These are phyloP conservation scores for Pseudopyrenochaeta lycopersici DNA, from an alignment of 2,329 filamentous ascomycete genomes.

Conservation along the genomic window DNA sequence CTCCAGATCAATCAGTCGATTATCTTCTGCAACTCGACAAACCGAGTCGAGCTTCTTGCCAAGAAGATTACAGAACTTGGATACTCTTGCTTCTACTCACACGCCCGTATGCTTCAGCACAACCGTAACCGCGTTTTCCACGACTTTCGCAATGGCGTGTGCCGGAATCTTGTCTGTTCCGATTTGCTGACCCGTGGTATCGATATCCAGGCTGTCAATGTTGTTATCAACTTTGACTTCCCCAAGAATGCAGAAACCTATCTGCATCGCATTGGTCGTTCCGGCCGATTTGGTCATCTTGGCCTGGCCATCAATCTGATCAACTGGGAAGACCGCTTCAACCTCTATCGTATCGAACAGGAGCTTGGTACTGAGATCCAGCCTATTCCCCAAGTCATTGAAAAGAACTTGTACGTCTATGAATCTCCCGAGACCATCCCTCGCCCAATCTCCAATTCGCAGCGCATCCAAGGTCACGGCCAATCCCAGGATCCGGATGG, in stretches of 20 bases:
- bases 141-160: constrained; percentile 97
- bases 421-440: constrained; percentile 96
- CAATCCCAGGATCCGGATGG: constrained; percentile 42
- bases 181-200: constrained; percentile 98
- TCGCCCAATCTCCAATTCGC: constrained; percentile 73
- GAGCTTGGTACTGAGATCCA: constrained; percentile 97
- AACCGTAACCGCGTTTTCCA: constrained; percentile 98
- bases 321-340: constrained; percentile 99
- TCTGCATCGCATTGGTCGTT: constrained; percentile 96
- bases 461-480: constrained; percentile 34
- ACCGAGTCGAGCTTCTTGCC: constrained; percentile 93
- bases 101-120: constrained; percentile 96
- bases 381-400: constrained; percentile 91
- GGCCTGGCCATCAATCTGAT: constrained; percentile 98
- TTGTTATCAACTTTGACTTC: constrained; percentile 99
- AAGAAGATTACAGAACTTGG: constrained; percentile 99
- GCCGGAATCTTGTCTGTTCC: constrained; percentile 97
- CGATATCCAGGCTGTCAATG: constrained; percentile 98
- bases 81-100: constrained; percentile 99
- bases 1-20: constrained; percentile 99
- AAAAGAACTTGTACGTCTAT: constrained; percentile 98
- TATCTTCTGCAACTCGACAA: constrained; percentile 99
- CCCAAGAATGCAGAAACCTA: constrained; percentile 99
- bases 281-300: constrained; percentile 94
- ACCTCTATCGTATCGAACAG: constrained; percentile 97